Base-by-base conservation (phyloP, 441 rosid genomes). In the Aquilaria agallochum region DNA sequence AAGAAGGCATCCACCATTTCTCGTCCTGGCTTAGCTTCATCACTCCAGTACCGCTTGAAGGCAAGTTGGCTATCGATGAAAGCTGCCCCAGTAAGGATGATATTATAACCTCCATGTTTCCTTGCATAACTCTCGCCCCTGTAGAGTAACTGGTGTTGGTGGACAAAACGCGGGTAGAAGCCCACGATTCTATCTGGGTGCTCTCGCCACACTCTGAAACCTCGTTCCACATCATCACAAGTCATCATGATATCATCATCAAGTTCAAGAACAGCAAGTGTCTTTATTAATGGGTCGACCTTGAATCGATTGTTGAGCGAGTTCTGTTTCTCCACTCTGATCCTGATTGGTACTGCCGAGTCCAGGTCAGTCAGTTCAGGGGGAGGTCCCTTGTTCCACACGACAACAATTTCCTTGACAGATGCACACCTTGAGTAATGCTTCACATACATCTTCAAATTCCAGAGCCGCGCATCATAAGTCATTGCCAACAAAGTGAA, bases 401-500 rank as follows among this genome's bases (percentile, higher is more conserved):
- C 87, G 53, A 92, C 91, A 8, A 89, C 81, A 27, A 92, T 89
- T 78, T 92, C 97, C 63, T 76, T 85, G 50, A 92, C 98, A 0
- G 98, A 92, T 50, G 98, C 63, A 60, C 98, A 92, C 51, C 87
- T 86, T 6, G 98, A 92, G 67, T 92, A 92, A 71, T 87, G 98
- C 69, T 84, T 83, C 27, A 87, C 82, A 36, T 80, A 89, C 92
- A 92, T 82, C 73, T 87, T 89, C 77, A 92, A 76, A 72, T 92
- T 92, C 97, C 97, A 92, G 12, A 89, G 89, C 51, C 97, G 97
- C 40, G 97, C 92, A 49, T 89, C 96, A n/a, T 87, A 89, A 0
- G 97, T 92, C 97, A 92, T 89, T 7, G 97, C 84, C 55, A 87
- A 67, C 66, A 92, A 55, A 30, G 97, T 92, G 76, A 92, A 92